Evolutionary conservation across 1,139 yeast genomes (phyloP), one percentile per base, ranked within the genome.

Genomic region (Casaregolazyma lundiana): DNA sequence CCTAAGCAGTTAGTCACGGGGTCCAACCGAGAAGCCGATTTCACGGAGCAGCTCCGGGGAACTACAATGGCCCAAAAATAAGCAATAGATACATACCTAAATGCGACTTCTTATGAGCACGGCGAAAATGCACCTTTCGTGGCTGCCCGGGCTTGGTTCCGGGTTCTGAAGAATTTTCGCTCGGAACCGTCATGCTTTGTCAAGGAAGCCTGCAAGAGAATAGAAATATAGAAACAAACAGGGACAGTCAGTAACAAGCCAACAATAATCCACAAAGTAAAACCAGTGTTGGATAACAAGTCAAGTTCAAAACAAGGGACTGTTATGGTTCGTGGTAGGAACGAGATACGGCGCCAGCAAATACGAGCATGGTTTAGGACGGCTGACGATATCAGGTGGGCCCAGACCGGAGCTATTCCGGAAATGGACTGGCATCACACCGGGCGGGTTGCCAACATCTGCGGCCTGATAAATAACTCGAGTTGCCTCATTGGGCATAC

Each of bases 71-170:
- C 13, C n/a, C 4, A 34, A 34, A 6, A 34, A 2, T 5, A 5
- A 13, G 13, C 15, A 13, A 15, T 11, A 20, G 13, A 36, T 2
- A 43, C 55, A 35, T 45, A 19, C 70, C 71, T 65, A 69, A 50
- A 58, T 80, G 84, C 15, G 83, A 77, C 63, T 80, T 80, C 50
- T 81, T 70, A 62, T 80, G 86, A 50, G 78, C 76, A 53, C 84
- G 65, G 56, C 86, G 68, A 15, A 44, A 49, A 32, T 46, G 50
- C 22, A 48, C 43, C 30, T 47, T 47, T 17, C 38, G 36, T 8
- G 41, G 40, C 16, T 43, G 41, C 21, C 17, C 34, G 38, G 26
- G 16, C n/a, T 17, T 17, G n/a, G 35, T 22, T n/a, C 20, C 26
- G 44, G 30, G 15, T 13, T 11, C 29, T 36, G 36, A 17, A 7